These are phyloP conservation scores for Clitopilus passeckerianus DNA, from an alignment of 768 basidiomycete species.

Conservation along the genomic window DNA sequence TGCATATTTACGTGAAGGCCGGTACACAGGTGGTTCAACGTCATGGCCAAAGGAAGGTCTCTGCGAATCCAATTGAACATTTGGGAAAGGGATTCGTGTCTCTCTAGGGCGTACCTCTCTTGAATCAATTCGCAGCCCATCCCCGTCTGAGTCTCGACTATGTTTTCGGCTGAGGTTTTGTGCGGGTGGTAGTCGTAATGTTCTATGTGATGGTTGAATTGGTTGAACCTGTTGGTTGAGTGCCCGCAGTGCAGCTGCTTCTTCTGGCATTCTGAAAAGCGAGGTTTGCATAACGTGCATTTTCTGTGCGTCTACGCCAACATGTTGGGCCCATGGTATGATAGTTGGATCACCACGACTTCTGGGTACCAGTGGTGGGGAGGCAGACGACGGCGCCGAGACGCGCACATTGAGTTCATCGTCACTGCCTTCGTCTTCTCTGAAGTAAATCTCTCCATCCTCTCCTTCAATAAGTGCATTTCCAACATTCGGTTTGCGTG, in stretches of 20 bases:
- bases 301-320: constrained; percentile 80
- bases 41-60: constrained; percentile 77
- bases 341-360: constrained; percentile 39
- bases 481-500: constrained; percentile 19
- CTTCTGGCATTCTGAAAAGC: constrained; percentile 74
- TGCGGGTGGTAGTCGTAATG: constrained; percentile 25
- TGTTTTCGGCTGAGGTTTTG: constrained; percentile 58
- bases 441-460: constrained; percentile 41
- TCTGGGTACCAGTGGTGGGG: constrained; percentile 28
- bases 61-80: constrained; percentile 29
- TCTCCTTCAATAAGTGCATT: constrained; percentile 53
- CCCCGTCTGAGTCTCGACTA: constrained; percentile 74
- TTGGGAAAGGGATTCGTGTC: not conserved
- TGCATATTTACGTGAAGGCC: constrained; percentile 78
- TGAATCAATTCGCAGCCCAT: constrained; percentile 54
- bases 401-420: constrained; percentile 35
- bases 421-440: constrained; percentile 10
- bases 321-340: constrained; percentile 67
- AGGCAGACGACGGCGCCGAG: constrained; percentile 25
- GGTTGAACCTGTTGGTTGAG: constrained; percentile 23
- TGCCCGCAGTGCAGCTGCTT: constrained; percentile 59
- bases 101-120: constrained; percentile 45
- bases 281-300: constrained; percentile 94
- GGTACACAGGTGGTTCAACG: constrained; percentile 59
- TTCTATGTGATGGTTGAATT: constrained; percentile 28